A percentile compares a stretch with the other conserved stretches of the same genome.
Conservation (phyloP, 768 basidiomycete species). For the Lactifluus volemus region DNA sequence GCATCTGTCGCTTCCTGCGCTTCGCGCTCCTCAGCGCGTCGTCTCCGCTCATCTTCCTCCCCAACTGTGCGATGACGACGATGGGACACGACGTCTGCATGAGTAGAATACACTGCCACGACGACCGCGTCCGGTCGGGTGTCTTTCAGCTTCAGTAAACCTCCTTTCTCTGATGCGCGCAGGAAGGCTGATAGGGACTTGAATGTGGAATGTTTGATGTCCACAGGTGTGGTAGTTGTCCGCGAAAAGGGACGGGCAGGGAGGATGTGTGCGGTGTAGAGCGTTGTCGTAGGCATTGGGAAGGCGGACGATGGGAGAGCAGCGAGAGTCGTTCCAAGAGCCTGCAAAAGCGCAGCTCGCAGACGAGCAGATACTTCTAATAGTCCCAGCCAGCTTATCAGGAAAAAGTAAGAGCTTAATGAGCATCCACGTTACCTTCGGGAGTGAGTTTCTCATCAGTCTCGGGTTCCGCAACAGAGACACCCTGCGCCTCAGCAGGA, state of each 20-base stretch:
- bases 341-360: conserved; percentile 55
- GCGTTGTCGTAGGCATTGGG: conserved; percentile 66
- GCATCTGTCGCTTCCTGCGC: conserved; percentile 46
- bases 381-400: neutral
- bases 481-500: neutral
- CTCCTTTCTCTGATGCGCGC: conserved; percentile 66
- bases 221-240: conserved; percentile 37
- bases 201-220: conserved; percentile 69
- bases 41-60: conserved; percentile 56
- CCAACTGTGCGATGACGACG: conserved; percentile 46
- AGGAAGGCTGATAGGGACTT: conserved; percentile 81
- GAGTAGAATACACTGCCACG: conserved; percentile 44
- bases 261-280: conserved; percentile 71
- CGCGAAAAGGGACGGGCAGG: conserved; percentile 70
- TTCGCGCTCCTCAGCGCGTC: conserved; percentile 47
- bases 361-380: conserved; percentile 52
- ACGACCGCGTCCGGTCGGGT: conserved; percentile 27
- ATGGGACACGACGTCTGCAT: conserved; percentile 50
- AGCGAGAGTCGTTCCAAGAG: conserved; percentile 43
- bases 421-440: conserved; percentile 22
- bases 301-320: conserved; percentile 46
- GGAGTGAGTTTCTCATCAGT: conserved; percentile 19
- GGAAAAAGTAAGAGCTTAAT: neutral
- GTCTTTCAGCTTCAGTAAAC: conserved; percentile 64
- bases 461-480: neutral